phyloP scores from a whole-genome alignment of 208 protist species.

The Crithidia thermophila region DNA sequence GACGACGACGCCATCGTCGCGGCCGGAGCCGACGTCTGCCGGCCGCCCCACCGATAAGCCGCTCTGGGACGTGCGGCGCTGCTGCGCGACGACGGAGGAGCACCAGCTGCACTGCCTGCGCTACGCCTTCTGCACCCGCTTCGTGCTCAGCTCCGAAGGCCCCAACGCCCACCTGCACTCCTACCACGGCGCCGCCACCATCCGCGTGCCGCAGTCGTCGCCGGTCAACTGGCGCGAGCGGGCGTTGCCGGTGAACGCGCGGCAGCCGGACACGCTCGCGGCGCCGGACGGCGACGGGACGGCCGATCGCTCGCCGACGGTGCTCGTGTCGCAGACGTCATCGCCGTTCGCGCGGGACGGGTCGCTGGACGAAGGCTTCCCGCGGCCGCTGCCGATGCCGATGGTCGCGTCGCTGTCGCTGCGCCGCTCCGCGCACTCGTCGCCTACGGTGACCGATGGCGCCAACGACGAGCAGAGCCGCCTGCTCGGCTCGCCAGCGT shows the following conservation, averaged over 20 bases:
- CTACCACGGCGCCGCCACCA: slow-evolving; percentile 43
- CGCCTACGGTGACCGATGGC: not conserved
- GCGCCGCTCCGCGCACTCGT: slow-evolving; percentile 5
- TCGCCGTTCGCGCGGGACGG: not conserved
- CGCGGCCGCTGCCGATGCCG: slow-evolving; percentile 5
- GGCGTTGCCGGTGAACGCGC: not conserved
- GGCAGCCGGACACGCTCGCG: no score
- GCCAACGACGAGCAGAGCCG: slow-evolving; percentile 13
- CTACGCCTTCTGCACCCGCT: slow-evolving; percentile 23
- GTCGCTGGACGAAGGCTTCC: not conserved
- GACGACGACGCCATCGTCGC: not conserved
- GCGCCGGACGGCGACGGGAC: slow-evolving; percentile 5
- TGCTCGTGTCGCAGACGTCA: slow-evolving; percentile 7
- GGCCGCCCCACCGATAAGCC: not conserved
- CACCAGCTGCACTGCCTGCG: slow-evolving; percentile 27
- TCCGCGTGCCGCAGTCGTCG: slow-evolving; percentile 25
- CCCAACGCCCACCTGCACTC: slow-evolving; percentile 64
- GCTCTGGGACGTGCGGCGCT: slow-evolving; percentile 11
- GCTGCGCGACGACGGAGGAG: slow-evolving; percentile 23
- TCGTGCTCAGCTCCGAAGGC: slow-evolving; percentile 57
- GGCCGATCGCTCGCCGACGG: not conserved
- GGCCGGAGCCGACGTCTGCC: not conserved
- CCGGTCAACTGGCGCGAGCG: slow-evolving; percentile 8
- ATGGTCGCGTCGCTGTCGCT: slow-evolving; percentile 14
- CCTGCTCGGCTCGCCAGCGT: not conserved